These are phyloP conservation scores for Magnolia sinica DNA, from an alignment of 164 flowering plant genomes.

Conservation along the genomic window DNA sequence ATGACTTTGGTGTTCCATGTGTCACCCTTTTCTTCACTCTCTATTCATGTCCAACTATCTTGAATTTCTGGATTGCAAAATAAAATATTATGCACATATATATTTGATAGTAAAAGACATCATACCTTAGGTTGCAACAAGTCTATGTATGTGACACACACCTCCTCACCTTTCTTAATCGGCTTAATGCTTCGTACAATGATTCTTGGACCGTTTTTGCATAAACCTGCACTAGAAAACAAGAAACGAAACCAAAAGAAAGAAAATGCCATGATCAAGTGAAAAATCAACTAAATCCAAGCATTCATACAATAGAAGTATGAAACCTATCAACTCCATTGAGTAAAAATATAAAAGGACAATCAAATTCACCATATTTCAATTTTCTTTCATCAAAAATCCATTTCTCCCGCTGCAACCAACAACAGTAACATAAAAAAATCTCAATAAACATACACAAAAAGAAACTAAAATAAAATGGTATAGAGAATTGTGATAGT, in stretches of 20 bases:
- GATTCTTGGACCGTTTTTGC: conserved; percentile 49
- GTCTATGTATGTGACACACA: conserved; percentile 60
- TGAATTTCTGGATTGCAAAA: neutral
- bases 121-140: conserved; percentile 69
- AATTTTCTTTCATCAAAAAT: conserved; percentile 14
- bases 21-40: neutral
- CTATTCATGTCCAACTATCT: neutral
- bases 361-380: conserved; percentile 9
- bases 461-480: neutral
- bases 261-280: neutral
- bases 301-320: neutral
- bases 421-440: neutral
- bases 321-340: neutral
- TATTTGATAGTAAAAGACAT: neutral
- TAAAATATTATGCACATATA: neutral
- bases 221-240: conserved; percentile 19
- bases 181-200: conserved; percentile 55
- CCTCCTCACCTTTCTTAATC: conserved; percentile 54
- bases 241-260: neutral
- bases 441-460: neutral
- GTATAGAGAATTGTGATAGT: neutral
- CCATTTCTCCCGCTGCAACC: conserved; percentile 21
- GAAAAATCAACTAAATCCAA: neutral
- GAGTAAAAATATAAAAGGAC: neutral
- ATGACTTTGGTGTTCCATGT: neutral